These are phyloP conservation scores for Cryptosporidium ryanae DNA, from an alignment of 169 alveolate species.

Conservation along the genomic window DNA sequence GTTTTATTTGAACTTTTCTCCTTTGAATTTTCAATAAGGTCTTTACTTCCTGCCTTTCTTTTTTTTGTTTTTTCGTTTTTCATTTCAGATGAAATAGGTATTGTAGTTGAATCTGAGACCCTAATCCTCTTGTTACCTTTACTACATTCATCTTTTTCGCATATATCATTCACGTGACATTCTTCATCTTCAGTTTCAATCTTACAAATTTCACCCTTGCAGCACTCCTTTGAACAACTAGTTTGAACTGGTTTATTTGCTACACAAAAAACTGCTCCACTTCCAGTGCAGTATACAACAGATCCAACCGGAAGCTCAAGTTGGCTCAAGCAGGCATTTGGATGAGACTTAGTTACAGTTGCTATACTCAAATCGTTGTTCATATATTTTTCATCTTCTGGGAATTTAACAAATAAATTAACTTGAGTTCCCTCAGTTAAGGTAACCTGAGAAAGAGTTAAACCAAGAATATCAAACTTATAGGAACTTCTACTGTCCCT, in stretches of 20 bases:
- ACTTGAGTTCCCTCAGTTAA: constrained; percentile 61
- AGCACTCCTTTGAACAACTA: constrained; percentile 15
- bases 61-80: background rate
- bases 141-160: background rate
- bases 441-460: constrained; percentile 54
- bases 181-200: background rate
- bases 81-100: background rate
- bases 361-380: constrained; percentile 12
- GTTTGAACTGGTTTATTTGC: constrained; percentile 48
- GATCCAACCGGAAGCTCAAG: constrained; percentile 51
- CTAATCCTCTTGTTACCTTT: background rate
- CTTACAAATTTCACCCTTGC: background rate
- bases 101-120: background rate
- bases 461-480: constrained; percentile 31
- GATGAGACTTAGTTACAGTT: constrained; percentile 58
- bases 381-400: constrained; percentile 2
- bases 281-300: constrained; percentile 50
- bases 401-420: constrained; percentile 27
- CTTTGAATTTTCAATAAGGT: background rate
- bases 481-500: background rate
- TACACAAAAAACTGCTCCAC: constrained; percentile 38
- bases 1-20: constrained; percentile 4
- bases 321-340: constrained; percentile 55
- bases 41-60: background rate
- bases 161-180: background rate